These are phyloP conservation scores for Solanum virginianum DNA, from an alignment of 257 asterid species.

Conservation along the genomic window DNA sequence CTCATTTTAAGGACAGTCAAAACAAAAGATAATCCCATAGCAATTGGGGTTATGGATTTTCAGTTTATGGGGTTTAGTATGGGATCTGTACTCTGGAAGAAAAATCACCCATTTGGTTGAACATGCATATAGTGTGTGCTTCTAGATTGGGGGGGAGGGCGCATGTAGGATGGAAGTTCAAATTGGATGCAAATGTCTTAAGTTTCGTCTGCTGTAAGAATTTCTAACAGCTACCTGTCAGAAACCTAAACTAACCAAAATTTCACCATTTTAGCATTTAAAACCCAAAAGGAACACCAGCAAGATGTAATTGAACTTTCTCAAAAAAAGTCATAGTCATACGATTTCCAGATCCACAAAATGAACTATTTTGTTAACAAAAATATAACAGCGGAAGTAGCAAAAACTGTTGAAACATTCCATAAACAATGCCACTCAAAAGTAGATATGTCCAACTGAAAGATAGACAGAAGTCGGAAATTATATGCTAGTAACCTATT, in stretches of 20 bases:
- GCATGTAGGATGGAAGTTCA: neutral
- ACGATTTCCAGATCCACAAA: neutral
- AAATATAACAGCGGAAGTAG: neutral
- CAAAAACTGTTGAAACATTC: neutral
- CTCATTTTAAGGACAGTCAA: neutral
- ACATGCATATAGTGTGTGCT: neutral
- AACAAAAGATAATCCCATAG: neutral
- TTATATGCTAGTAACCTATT: constrained; percentile 40
- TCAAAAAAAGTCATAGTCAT: neutral
- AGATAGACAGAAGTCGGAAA: neutral
- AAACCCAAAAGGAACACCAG: neutral
- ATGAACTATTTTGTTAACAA: neutral
- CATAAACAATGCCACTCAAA: neutral
- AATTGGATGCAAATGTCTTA: neutral
- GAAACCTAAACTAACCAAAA: neutral
- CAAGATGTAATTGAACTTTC: neutral
- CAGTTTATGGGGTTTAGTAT: constrained; percentile 1
- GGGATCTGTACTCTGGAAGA: neutral
- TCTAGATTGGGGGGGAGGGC: neutral
- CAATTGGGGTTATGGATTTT: neutral
- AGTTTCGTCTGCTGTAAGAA: neutral
- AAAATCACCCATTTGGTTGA: neutral
- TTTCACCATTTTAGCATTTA: neutral
- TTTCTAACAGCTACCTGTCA: neutral
- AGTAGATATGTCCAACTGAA: neutral